Conservation (phyloP, 1,284 basidiomycete genomes). For the Singerocomus inundabilis region DNA sequence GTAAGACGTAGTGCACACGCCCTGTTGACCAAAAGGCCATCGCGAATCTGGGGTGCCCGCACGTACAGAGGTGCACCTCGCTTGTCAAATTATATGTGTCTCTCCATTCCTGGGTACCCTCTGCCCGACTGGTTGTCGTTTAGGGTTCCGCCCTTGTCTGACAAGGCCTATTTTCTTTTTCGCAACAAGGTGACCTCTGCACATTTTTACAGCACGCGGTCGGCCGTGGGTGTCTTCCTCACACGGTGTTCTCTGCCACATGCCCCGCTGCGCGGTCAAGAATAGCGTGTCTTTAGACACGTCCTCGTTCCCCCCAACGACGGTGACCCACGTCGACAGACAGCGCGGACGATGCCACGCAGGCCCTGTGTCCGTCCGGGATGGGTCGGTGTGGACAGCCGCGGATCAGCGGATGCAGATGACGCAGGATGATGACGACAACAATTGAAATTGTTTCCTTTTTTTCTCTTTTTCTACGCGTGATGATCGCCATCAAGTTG, state of each 20-base stretch:
- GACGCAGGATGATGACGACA: too few species aligned
- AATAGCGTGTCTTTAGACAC: neutral
- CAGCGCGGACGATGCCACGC: too few species aligned
- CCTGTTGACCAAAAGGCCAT: neutral
- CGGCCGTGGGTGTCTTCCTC: neutral
- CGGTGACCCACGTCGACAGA: too few species aligned
- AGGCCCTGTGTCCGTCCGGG: too few species aligned
- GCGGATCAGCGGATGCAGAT: too few species aligned
- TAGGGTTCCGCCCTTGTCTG: neutral
- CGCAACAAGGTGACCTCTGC: neutral
- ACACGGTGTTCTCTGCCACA: neutral
- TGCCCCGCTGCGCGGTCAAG: neutral
- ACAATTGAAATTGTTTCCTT: too few species aligned
- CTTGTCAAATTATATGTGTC: neutral
- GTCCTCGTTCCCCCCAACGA: too few species aligned
- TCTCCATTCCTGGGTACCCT: conserved; percentile 10
- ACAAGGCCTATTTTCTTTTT: neutral
- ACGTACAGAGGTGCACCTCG: neutral
- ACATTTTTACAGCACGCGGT: neutral
- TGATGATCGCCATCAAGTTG: too few species aligned
- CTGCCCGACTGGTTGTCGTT: conserved; percentile 4
- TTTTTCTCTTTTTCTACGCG: too few species aligned
- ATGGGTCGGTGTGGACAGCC: too few species aligned
- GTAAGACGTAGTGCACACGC: neutral
- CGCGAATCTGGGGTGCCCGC: conserved; percentile 10